Evolutionary conservation across 2,329 filamentous ascomycete species (phyloP), one percentile per base, ranked within the genome.

Genomic region (Berkeleyomyces basicola): DNA sequence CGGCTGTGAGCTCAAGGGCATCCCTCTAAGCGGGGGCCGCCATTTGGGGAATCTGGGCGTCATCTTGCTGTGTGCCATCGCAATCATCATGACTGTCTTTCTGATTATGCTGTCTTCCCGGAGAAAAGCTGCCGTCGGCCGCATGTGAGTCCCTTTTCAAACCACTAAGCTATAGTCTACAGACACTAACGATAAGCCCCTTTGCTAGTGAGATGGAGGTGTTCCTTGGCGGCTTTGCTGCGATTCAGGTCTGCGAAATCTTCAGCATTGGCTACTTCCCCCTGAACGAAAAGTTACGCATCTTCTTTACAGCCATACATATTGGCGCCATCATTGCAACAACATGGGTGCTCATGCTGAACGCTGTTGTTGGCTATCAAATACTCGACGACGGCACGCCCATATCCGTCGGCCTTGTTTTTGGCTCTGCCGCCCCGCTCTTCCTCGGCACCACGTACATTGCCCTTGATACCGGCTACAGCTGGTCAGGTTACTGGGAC

Each of bases 371-470:
- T 55, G 93, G 93, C 55, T 99, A 88, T 72, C 93, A 99, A 72
- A 76, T 97, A 31, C 78, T 97, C 53, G 93, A 99, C 68, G 93
- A 99, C 69, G 93, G 93, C 58, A 99, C 93, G 0, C 79, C 87
- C 0, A 73, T 95, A 33, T 97, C 92, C 0, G 70, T 97, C 11
- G 86, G 82, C 4, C 79, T 97, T 3, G 83, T 95, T 61, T 66
- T 85, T 59, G 76, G 76, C 49, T 96, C 92, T 11, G 85, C 87
- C 0, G 74, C 78, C 9, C 76, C 82, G 11, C 76, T 97, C 62
- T 88, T 97, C 69, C 78, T 97, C 66, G 93, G 93, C 63, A 95
- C 91, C 1, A 92, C 91, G 42, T 99, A 96, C 73, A 95, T 99
- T 70, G 88, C 90, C 10, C 85, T 99, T 66, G 93, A 99, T 72